phyloP scores from a whole-genome alignment of 441 rosid genomes.

The Syzygium syzygioides region DNA sequence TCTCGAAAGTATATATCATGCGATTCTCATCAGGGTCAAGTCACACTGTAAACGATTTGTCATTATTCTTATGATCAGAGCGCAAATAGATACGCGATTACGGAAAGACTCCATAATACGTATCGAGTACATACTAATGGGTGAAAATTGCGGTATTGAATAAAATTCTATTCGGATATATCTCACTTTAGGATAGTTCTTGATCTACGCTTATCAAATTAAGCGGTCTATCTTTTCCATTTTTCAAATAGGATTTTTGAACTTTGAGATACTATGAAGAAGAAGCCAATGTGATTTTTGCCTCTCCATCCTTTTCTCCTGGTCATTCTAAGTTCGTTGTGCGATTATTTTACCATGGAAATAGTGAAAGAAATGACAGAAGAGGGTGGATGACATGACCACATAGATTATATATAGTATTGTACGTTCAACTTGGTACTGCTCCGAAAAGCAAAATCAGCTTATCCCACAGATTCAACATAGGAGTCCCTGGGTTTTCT shows the following conservation, averaged over 20 bases:
- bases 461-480: background rate
- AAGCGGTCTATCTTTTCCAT: background rate
- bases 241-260: background rate
- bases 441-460: background rate
- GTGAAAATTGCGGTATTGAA: background rate
- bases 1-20: background rate
- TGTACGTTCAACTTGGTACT: background rate
- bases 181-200: background rate
- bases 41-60: background rate
- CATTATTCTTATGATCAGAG: rapidly evolving
- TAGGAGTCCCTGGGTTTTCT: background rate
- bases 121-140: background rate
- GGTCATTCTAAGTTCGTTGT: background rate
- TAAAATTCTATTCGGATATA: background rate
- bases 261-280: background rate
- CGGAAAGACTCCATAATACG: background rate
- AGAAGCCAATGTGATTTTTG: background rate
- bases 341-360: background rate
- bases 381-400: no score
- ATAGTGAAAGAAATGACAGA: background rate
- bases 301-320: background rate
- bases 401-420: background rate
- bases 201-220: background rate
- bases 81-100: background rate
- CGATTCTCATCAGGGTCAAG: background rate